phyloP scores from a whole-genome alignment of 2,329 filamentous ascomycete species.

The Grosmannia penicillata region DNA sequence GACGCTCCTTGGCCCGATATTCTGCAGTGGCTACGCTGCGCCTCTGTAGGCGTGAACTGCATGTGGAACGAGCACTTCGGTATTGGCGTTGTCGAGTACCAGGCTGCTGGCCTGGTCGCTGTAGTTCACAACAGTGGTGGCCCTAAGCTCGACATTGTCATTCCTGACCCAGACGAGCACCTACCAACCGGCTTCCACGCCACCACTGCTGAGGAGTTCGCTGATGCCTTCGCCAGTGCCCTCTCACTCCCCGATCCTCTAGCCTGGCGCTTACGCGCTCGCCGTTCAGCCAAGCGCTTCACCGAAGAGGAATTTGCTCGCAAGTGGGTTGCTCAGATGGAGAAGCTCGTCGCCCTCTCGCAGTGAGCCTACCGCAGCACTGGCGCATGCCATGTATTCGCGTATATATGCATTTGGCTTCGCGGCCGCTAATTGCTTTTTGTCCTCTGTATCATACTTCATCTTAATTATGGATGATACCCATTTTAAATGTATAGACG shows the following conservation, averaged over 20 bases:
- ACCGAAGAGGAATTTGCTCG: constrained; percentile 73
- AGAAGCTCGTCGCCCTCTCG: constrained; percentile 43
- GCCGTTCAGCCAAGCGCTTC: constrained; percentile 68
- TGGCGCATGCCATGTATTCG: too few relatives aligned
- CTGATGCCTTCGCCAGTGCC: constrained; percentile 64
- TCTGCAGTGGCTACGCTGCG: constrained; percentile 59
- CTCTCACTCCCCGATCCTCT: constrained; percentile 57
- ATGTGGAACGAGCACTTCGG: constrained; percentile 99
- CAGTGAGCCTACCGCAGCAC: too few relatives aligned
- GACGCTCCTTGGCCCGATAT: constrained; percentile 85
- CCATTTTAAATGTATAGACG: background rate
- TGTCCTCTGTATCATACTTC: background rate
- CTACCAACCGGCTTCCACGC: constrained; percentile 82
- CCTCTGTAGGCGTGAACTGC: constrained; percentile 81
- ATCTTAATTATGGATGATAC: background rate
- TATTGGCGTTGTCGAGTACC: constrained; percentile 95
- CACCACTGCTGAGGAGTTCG: constrained; percentile 63
- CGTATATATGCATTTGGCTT: background rate
- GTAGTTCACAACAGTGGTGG: constrained; percentile 91
- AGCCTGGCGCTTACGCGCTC: constrained; percentile 60
- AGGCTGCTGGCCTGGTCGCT: constrained; percentile 81
- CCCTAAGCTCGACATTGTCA: constrained; percentile 85
- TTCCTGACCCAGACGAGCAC: constrained; percentile 62
- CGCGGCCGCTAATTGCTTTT: background rate
- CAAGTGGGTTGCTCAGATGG: constrained; percentile 65